Evolutionary conservation across 2,329 filamentous ascomycete genomes (phyloP).

Genomic region (Pseudogymnoascus sp.): DNA sequence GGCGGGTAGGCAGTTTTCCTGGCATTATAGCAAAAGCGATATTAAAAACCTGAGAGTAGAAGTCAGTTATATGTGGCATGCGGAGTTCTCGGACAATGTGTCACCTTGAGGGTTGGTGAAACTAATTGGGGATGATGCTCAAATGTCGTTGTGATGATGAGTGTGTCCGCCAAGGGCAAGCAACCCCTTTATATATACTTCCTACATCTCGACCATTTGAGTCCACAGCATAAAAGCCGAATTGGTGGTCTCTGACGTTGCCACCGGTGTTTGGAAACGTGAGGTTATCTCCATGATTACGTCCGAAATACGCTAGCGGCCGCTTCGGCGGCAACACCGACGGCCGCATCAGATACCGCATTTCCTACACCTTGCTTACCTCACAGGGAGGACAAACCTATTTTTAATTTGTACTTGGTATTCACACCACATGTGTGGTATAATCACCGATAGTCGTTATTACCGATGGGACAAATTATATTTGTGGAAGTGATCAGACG

Average conservation of each 20-base stretch:
- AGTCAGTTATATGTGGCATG: neutral
- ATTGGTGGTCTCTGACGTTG: neutral
- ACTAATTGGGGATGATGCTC: neutral
- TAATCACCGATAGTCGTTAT: neutral
- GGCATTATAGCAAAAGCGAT: neutral
- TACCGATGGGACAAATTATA: neutral
- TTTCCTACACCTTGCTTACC: neutral
- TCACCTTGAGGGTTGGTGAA: neutral
- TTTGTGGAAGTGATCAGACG: neutral
- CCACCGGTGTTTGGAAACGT: neutral
- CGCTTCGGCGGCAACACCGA: neutral
- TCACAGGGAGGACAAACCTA: neutral
- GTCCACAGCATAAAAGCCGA: neutral
- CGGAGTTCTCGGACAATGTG: neutral
- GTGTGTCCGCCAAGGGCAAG: neutral
- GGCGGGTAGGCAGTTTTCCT: constrained; percentile 20
- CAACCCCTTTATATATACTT: neutral
- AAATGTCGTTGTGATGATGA: neutral
- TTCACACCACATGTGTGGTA: neutral
- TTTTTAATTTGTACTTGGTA: neutral
- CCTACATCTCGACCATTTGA: neutral
- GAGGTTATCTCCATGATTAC: neutral
- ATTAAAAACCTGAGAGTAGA: neutral
- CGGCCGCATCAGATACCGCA: neutral
- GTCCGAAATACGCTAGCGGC: neutral